phyloP scores from a whole-genome alignment of 345 rosid species.

The Eucalyptus cloeziana region DNA sequence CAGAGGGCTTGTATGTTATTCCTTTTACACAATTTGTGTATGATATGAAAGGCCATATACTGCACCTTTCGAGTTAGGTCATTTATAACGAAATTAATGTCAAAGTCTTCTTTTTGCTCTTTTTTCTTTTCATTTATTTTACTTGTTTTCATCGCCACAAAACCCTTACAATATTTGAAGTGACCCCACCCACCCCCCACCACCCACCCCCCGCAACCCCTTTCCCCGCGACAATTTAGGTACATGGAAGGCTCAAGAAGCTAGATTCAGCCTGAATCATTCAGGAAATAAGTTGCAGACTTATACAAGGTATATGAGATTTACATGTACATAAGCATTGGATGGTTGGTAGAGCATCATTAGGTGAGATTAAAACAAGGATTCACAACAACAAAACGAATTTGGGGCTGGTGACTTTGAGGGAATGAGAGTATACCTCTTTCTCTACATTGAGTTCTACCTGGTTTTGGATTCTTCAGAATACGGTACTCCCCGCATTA shows the following conservation, averaged over 20 bases:
- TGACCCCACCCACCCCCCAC: too few species aligned
- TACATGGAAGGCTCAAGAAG: background rate
- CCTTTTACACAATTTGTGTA: background rate
- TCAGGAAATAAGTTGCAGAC: background rate
- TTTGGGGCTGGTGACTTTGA: background rate
- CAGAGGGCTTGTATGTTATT: background rate
- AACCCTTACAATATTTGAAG: background rate
- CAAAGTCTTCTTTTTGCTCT: background rate
- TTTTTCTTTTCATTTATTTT: too few species aligned
- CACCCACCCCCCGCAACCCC: fast-evolving
- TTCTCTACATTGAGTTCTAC: background rate
- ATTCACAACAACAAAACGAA: background rate
- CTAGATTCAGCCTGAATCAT: background rate
- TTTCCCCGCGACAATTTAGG: background rate
- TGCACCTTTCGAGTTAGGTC: background rate
- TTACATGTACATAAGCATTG: background rate
- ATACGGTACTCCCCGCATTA: background rate
- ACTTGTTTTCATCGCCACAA: background rate
- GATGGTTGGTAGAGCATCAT: background rate
- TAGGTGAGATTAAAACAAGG: background rate
- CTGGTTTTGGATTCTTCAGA: background rate
- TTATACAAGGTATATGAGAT: background rate
- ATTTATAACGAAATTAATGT: too few species aligned
- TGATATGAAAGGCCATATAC: background rate
- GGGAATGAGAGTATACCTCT: background rate